These are phyloP conservation scores for Spatholobus suberectus DNA, from an alignment of 306 rosid genomes.

Conservation along the genomic window DNA sequence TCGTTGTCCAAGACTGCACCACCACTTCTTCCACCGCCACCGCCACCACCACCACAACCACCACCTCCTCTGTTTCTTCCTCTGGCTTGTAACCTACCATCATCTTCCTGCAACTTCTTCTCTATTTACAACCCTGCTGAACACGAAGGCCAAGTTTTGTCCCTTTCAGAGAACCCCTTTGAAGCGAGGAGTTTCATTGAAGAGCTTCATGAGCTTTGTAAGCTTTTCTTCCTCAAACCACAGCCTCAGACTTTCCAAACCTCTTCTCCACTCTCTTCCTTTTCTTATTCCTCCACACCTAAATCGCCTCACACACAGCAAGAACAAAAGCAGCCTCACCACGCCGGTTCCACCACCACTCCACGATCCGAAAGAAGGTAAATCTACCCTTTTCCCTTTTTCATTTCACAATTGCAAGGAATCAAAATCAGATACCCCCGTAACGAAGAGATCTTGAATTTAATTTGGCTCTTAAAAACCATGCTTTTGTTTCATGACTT, in stretches of 20 bases:
- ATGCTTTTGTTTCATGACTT: conserved; percentile 5
- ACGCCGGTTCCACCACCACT: conserved; percentile 49
- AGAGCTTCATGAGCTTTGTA: conserved; percentile 84
- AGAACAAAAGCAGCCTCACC: conserved; percentile 44
- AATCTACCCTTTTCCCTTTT: not conserved
- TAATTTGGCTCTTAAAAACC: not conserved
- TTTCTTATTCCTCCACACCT: conserved; percentile 48
- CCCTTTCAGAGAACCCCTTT: conserved; percentile 57
- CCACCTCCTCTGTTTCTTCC: conserved; percentile 23
- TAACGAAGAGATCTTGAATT: not conserved
- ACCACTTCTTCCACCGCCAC: conserved; percentile 36
- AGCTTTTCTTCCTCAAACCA: conserved; percentile 78
- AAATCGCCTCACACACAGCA: conserved; percentile 45
- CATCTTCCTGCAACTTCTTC: conserved; percentile 39
- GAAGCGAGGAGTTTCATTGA: conserved; percentile 42
- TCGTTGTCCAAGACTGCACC: conserved; percentile 86
- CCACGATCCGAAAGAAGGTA: conserved; percentile 90
- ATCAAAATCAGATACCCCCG: not conserved
- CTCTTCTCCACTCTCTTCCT: conserved; percentile 29
- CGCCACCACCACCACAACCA: not conserved
- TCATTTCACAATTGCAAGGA: not conserved
- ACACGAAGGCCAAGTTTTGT: conserved; percentile 39
- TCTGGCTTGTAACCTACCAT: conserved; percentile 17
- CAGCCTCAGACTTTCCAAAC: conserved; percentile 36
- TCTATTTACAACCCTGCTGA: conserved; percentile 39